These are phyloP conservation scores for Trametes maxima DNA, from an alignment of 768 basidiomycete genomes.

Conservation along the genomic window DNA sequence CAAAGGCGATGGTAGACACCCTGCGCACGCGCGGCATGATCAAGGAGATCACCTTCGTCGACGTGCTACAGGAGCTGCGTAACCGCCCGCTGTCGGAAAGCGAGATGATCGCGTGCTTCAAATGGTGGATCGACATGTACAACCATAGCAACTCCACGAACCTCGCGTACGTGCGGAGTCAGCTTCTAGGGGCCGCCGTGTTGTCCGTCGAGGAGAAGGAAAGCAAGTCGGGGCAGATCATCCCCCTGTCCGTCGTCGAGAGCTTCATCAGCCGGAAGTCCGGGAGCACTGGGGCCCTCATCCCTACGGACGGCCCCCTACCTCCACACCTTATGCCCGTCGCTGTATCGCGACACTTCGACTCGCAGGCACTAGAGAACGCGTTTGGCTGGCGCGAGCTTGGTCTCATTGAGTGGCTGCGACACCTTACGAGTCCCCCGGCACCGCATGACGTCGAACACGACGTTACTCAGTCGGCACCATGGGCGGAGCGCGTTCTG, in stretches of 20 bases:
- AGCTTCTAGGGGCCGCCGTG: slow-evolving; percentile 74
- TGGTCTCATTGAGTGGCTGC: slow-evolving; percentile 73
- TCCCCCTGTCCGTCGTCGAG: slow-evolving; percentile 70
- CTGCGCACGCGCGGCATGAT: slow-evolving; percentile 68
- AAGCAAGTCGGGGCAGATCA: slow-evolving; percentile 51
- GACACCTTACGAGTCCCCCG: slow-evolving; percentile 55
- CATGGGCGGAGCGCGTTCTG: slow-evolving; percentile 84
- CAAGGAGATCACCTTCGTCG: slow-evolving; percentile 73
- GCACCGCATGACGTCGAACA: slow-evolving; percentile 49
- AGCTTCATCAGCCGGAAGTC: slow-evolving; percentile 68
- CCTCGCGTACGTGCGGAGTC: slow-evolving; percentile 49
- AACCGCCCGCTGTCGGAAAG: slow-evolving; percentile 65
- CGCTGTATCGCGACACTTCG: slow-evolving; percentile 61
- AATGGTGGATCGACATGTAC: slow-evolving; percentile 76
- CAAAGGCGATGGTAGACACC: slow-evolving; percentile 59
- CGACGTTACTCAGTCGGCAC: slow-evolving; percentile 64
- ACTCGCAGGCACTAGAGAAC: slow-evolving; percentile 46
- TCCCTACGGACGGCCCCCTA: slow-evolving; percentile 75
- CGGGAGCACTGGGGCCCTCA: slow-evolving; percentile 47
- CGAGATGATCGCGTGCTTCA: slow-evolving; percentile 81
- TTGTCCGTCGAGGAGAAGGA: slow-evolving; percentile 45
- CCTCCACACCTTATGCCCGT: slow-evolving; percentile 74
- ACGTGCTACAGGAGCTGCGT: slow-evolving; percentile 79
- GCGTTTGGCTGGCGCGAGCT: slow-evolving; percentile 84
- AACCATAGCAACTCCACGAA: slow-evolving; percentile 38